Percentiles rank a stretch among this genome's conserved stretches.
phyloP scores from a whole-genome alignment of 257 asterid species.

The Gentiana straminea region DNA sequence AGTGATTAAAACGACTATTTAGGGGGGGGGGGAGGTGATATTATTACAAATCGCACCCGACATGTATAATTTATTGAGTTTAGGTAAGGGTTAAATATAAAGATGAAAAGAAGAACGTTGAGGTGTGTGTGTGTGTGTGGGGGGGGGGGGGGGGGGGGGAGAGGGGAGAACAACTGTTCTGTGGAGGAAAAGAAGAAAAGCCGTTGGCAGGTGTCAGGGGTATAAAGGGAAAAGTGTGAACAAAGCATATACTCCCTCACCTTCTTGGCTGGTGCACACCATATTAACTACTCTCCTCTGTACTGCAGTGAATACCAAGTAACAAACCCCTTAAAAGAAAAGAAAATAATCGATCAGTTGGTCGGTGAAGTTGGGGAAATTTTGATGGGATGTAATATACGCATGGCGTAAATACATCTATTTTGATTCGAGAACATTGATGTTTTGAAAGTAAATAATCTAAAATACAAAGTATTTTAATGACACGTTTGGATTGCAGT shows the following conservation, averaged over 20 bases:
- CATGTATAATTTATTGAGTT: too few relatives aligned
- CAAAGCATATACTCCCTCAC: constrained; percentile 10
- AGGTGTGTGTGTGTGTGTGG: neutral
- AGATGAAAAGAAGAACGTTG: constrained; percentile 15
- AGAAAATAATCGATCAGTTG: neutral
- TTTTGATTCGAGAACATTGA: too few relatives aligned
- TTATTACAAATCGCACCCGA: too few relatives aligned
- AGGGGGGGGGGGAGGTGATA: too few relatives aligned
- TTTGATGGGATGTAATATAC: too few relatives aligned
- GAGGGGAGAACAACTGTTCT: constrained; percentile 17
- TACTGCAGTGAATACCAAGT: constrained; percentile 9
- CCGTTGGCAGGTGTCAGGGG: constrained; percentile 34
- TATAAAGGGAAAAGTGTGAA: constrained; percentile 19
- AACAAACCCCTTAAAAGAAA: neutral
- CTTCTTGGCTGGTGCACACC: constrained; percentile 31
- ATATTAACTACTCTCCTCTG: neutral
- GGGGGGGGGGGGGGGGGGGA: constrained; percentile 9
- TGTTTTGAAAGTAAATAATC: too few relatives aligned
- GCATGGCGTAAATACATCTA: too few relatives aligned
- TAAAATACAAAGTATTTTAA: too few relatives aligned
- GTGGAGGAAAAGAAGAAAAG: constrained; percentile 24
- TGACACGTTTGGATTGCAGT: too few relatives aligned
- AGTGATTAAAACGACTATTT: too few relatives aligned
- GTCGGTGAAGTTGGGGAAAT: too few relatives aligned
- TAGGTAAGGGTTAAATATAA: too few relatives aligned